phyloP scores from a whole-genome alignment of 1,284 basidiomycete species.

The Agroathelia rolfsii region DNA sequence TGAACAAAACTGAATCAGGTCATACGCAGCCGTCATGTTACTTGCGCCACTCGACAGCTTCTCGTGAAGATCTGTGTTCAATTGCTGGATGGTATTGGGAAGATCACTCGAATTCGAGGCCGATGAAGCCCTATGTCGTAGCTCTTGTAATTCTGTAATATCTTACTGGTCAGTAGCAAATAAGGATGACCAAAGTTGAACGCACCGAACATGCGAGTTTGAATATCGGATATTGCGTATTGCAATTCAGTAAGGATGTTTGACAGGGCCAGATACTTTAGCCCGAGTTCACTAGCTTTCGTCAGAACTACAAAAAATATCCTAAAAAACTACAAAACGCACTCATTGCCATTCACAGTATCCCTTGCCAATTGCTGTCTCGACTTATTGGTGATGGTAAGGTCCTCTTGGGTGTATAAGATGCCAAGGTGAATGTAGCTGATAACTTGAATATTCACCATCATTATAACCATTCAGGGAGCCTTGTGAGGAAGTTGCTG shows the following conservation, averaged over 20 bases:
- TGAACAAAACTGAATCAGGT: conserved; percentile 26
- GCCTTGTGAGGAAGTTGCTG: conserved; percentile 22
- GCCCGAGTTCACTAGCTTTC: conserved; percentile 21
- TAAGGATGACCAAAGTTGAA: conserved; percentile 29
- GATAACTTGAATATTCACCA: conserved; percentile 13
- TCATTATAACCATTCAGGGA: conserved; percentile 20
- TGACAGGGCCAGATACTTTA: conserved; percentile 55
- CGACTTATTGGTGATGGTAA: too few relatives aligned
- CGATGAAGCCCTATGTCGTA: conserved; percentile 68
- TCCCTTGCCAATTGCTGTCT: too few relatives aligned
- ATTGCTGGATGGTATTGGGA: conserved; percentile 67
- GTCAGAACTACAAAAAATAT: conserved; percentile 1
- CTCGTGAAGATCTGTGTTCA: conserved; percentile 71
- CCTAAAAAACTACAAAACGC: too few relatives aligned
- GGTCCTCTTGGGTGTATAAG: too few relatives aligned
- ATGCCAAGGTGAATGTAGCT: conserved; percentile 1
- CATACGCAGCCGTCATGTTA: conserved; percentile 49
- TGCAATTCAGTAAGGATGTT: conserved; percentile 76
- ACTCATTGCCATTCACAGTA: too few relatives aligned
- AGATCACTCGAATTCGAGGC: conserved; percentile 46
- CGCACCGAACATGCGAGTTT: conserved; percentile 79
- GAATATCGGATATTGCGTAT: conserved; percentile 75
- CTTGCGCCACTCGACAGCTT: conserved; percentile 64
- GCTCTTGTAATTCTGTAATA: conserved; percentile 67
- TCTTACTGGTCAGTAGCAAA: conserved; percentile 6